A percentile compares a stretch with the other conserved stretches of the same genome.
These are phyloP conservation scores for Mycena crocata DNA, from an alignment of 768 basidiomycete species.

Conservation along the genomic window DNA sequence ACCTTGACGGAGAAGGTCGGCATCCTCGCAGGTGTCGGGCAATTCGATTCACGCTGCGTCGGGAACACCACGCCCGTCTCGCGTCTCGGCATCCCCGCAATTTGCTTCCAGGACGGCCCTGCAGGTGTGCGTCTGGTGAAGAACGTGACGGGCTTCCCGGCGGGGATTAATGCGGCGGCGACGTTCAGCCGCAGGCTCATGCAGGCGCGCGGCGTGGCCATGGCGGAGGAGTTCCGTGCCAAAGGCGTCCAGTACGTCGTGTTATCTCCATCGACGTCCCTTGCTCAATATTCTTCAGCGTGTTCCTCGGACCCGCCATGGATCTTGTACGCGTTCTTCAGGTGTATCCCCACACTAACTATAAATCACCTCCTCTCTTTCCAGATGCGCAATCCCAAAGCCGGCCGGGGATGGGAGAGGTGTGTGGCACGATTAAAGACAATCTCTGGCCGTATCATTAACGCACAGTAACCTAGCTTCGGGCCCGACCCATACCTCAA, in stretches of 20 bases:
- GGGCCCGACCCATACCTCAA: constrained; percentile 55
- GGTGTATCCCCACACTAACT: no score
- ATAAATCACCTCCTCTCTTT: background rate
- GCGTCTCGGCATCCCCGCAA: constrained; percentile 24
- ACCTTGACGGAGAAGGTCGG: constrained; percentile 31
- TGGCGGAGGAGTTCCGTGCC: constrained; percentile 59
- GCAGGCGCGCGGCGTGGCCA: constrained; percentile 54
- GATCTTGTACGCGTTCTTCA: constrained; percentile 46
- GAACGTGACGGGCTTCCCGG: constrained; percentile 42
- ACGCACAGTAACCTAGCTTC: background rate
- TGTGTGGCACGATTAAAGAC: background rate
- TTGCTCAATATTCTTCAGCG: background rate
- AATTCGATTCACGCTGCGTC: constrained; percentile 28
- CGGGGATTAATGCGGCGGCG: constrained; percentile 47
- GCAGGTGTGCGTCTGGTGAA: constrained; percentile 14
- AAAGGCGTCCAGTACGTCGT: constrained; percentile 56
- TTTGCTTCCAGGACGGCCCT: constrained; percentile 20
- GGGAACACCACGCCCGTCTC: constrained; percentile 26
- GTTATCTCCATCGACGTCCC: background rate
- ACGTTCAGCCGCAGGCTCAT: constrained; percentile 54
- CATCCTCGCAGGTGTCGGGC: constrained; percentile 28
- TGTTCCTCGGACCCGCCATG: constrained; percentile 45
- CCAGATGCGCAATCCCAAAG: constrained; percentile 27
- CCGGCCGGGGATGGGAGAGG: constrained; percentile 26
- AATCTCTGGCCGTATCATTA: background rate